These are phyloP conservation scores for Mucor circinelloides DNA, from an alignment of 371 early-diverging fungal genomes.

Conservation along the genomic window DNA sequence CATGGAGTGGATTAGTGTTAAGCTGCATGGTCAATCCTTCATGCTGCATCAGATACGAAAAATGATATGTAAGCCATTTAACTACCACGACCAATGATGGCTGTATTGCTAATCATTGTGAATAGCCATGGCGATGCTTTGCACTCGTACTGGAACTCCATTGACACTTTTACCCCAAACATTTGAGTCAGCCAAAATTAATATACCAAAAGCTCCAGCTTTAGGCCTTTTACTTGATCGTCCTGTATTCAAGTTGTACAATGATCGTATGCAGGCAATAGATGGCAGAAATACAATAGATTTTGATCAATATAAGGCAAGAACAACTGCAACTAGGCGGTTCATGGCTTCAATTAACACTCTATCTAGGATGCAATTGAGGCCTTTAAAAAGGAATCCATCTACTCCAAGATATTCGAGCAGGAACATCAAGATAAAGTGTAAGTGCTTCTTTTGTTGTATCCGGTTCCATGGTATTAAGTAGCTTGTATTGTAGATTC, in stretches of 20 bases:
- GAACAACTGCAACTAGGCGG: no score
- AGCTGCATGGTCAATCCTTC: constrained; percentile 97
- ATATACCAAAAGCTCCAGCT: constrained; percentile 98
- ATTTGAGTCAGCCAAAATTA: constrained; percentile 68
- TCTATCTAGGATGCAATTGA: constrained; percentile 60
- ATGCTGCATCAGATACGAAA: constrained; percentile 99
- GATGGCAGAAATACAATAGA: constrained; percentile 32
- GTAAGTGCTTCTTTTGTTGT: constrained; percentile 25
- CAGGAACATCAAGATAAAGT: constrained; percentile 66
- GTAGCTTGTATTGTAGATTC: constrained; percentile 44
- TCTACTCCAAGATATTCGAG: constrained; percentile 74
- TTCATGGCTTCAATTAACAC: neutral
- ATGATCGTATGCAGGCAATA: constrained; percentile 35
- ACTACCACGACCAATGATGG: neutral
- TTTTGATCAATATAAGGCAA: constrained; percentile 53
- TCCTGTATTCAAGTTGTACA: constrained; percentile 74
- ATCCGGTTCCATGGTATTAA: neutral
- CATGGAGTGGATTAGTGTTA: constrained; percentile 91
- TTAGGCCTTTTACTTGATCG: constrained; percentile 92
- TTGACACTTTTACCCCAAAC: constrained; percentile 60
- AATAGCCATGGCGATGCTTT: constrained; percentile 77
- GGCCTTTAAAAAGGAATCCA: constrained; percentile 80
- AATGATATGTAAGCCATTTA: constrained; percentile 83
- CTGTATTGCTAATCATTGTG: no score
- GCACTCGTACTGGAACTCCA: constrained; percentile 76